These are phyloP conservation scores for Arthrobotrys pseudoclavata DNA, from an alignment of 2,329 filamentous ascomycete species.

Conservation along the genomic window DNA sequence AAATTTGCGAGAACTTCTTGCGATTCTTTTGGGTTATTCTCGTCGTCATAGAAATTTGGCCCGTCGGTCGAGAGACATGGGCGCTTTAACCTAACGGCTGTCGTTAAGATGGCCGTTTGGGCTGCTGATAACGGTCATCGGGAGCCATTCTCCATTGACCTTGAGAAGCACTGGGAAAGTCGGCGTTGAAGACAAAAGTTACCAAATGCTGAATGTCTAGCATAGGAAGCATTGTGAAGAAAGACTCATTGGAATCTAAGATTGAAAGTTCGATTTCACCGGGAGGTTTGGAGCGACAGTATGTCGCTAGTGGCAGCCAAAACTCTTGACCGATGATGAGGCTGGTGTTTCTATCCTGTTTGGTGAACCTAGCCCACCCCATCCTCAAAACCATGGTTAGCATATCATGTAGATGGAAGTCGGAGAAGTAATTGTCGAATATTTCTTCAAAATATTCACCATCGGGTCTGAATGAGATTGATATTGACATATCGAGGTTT, in stretches of 20 bases:
- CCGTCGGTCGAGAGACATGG: not conserved
- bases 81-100: not conserved
- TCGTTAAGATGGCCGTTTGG: not conserved
- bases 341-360: no score
- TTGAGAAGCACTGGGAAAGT: not conserved
- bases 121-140: not conserved
- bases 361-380: no score
- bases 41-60: not conserved
- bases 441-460: no score
- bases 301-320: not conserved
- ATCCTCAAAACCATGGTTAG: not conserved
- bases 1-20: not conserved
- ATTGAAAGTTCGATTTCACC: not conserved
- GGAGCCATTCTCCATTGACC: not conserved
- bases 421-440: no score
- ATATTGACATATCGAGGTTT: not conserved
- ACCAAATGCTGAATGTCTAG: not conserved
- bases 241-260: not conserved
- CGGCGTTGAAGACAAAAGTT: not conserved
- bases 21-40: not conserved
- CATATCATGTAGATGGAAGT: not conserved
- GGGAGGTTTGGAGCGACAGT: not conserved
- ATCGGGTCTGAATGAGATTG: no score
- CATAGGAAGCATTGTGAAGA: not conserved
- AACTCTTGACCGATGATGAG: not conserved